Evolutionary conservation across 169 alveolate genomes (phyloP).

Genomic region (Eimeria praecox): DNA sequence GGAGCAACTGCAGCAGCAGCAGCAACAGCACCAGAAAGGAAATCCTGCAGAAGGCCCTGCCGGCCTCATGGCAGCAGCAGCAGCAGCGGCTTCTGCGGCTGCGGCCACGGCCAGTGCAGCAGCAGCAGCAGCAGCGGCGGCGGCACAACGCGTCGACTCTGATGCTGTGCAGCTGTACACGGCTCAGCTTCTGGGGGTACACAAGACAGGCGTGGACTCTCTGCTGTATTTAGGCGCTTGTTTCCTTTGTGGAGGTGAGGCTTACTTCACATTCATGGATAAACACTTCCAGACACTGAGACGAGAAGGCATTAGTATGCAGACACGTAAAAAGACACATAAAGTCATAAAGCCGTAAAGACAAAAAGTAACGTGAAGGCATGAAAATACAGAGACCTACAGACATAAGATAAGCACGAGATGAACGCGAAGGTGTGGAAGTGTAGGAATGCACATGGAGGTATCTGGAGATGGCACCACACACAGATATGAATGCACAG

Average conservation of each 20-base stretch:
- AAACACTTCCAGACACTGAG: background rate
- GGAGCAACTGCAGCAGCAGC: background rate
- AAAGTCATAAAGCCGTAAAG: background rate
- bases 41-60: conserved; percentile 2
- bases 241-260: conserved; percentile 49
- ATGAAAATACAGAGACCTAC: background rate
- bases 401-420: background rate
- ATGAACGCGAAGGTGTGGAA: background rate
- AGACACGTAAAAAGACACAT: background rate
- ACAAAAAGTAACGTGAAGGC: background rate
- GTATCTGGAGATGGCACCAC: background rate
- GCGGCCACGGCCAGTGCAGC: conserved; percentile 67
- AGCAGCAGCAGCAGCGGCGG: conserved; percentile 62
- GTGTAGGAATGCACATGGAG: background rate
- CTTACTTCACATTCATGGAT: background rate
- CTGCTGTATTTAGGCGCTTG: conserved; percentile 47
- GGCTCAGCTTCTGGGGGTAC: conserved; percentile 63
- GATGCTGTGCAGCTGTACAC: conserved; percentile 67
- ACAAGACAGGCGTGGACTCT: conserved; percentile 64
- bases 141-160: conserved; percentile 53
- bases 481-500: background rate
- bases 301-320: background rate
- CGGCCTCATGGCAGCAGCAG: conserved; percentile 62
- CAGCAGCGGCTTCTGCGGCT: conserved; percentile 73
- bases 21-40: background rate